phyloP scores from a whole-genome alignment of 768 basidiomycete genomes.

The Steccherinum ochraceum region DNA sequence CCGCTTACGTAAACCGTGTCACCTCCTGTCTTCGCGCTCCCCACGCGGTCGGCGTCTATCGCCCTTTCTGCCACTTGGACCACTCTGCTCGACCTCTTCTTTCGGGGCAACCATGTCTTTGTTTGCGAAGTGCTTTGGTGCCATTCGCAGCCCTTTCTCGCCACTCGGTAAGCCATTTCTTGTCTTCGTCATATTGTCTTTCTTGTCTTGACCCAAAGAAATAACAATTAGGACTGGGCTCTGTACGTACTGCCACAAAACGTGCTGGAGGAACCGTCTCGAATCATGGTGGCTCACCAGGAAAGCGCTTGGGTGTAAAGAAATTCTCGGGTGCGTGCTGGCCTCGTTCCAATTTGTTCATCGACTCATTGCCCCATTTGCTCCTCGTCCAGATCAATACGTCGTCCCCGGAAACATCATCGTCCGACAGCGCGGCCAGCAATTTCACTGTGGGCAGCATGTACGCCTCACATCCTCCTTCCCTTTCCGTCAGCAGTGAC shows the following conservation, averaged over 20 bases:
- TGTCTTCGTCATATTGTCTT: neutral
- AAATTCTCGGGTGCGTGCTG: conserved; percentile 78
- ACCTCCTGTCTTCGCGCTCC: conserved; percentile 46
- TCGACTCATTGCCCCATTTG: neutral
- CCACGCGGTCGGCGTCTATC: conserved; percentile 21
- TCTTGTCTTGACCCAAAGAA: conserved; percentile 2
- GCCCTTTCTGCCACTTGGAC: conserved; percentile 47
- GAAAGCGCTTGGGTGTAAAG: conserved; percentile 91
- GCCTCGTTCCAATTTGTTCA: neutral
- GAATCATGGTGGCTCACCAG: conserved; percentile 90
- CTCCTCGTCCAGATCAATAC: conserved; percentile 59
- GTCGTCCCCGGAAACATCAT: conserved; percentile 96
- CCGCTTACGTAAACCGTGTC: conserved; percentile 4
- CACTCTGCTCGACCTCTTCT: conserved; percentile 1
- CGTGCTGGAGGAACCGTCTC: conserved; percentile 91
- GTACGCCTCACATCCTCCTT: neutral
- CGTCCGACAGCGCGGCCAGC: conserved; percentile 87
- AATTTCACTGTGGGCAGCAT: conserved; percentile 92
- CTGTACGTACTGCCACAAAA: conserved; percentile 92
- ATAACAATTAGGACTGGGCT: conserved; percentile 36
- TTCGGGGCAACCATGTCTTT: conserved; percentile 35
- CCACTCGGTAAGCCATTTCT: conserved; percentile 30
- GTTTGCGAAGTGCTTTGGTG: conserved; percentile 22
- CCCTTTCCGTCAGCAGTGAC: conserved; percentile 5
- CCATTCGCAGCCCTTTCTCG: conserved; percentile 45